Base-by-base conservation (phyloP, 2,329 filamentous ascomycete species). In the Ampelomyces quisqualis region DNA sequence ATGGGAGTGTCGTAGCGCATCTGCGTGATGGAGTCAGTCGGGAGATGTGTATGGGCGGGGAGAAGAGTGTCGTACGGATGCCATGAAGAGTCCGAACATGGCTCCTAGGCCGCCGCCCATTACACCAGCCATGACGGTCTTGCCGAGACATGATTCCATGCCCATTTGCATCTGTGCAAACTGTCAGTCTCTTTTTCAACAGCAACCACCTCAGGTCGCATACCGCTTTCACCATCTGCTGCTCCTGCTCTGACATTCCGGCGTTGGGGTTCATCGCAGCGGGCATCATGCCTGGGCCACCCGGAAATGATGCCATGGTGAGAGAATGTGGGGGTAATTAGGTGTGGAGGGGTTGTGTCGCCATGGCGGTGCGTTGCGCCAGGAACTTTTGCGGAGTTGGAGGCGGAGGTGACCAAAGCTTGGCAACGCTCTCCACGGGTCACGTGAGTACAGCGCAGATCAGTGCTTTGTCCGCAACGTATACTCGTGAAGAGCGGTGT, bases 1-100 rank as follows among this genome's bases (percentile, higher is more conserved):
- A 90, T 85, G 44, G 91, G 88, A 0, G 90, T 96, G 68, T 98
- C 93, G 79, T 98, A 98, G 71, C 89, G 86, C 93, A 98, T 98
- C 89, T 95, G 49, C 35, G 7, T 8, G 20, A 38, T 5, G 11
- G 8, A 13, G 13, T 48, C 20, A 41, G 30, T 24, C 26, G 7
- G 27, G 5, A 6, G 7, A 1, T 11, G 7, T n/a, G 15, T 9
- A 15, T 14, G 14, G 17, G 33, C 15, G 32, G 36, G 34, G 39
- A 22, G 24, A 17, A 24, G 38, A 19, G 34, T 46, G 21, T 76
- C 85, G 51, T 82, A 95, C 89, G 62, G 88, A 93, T 45, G 90
- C 89, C 91, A 97, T 98, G 76, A 98, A 98, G 60, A 97, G 79
- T 56, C 93, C 93, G 58, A 98, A 98, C 29, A 94, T 76, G 60